Base-by-base conservation (phyloP, 1,284 basidiomycete species). In the Austroboletus novae-zelandiae region DNA sequence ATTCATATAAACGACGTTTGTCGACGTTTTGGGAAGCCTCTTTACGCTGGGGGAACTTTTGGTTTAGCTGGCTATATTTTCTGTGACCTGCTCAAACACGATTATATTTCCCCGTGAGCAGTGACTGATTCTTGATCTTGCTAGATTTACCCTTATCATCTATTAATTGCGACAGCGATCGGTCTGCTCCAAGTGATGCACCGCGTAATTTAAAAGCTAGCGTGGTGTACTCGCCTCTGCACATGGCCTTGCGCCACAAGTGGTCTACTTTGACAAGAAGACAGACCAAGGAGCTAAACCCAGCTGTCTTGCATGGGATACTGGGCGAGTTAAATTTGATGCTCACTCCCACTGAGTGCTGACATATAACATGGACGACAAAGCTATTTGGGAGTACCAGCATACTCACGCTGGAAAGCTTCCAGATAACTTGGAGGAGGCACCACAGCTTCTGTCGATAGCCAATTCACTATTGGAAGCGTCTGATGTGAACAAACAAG, bases 21-120 rank as follows among this genome's bases (percentile, higher is more conserved):
- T 62, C 79, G 94, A 55, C 75, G 76, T 48, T 75, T 81, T 47
- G 72, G 75, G 30, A 91, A 86, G 56, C 86, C 89, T 14, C 90
- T 98, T 68, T 98, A 97, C 63, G 83, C 86, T 17, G 91, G 94
- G 0, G 89, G 89, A 9, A 86, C 89, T 11, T 94, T 92, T 67
- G 96, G 96, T n/a, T 76, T 96, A 53, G 76, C 87, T 43, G 97
- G 96, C 7, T 99, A 91, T 70, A 91, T 96, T 60, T 98, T 98
- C 67, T 91, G 91, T 53, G 95, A 99, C 67, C 78, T 99, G 43
- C 77, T 94, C 50, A 75, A 80, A 40, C 93, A 96, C 65, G 84
- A 92, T 57, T 95, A 89, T 67, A 81, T 97, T 55, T 75, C 83
- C 51, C 82, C 83, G 94, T 93, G 72, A 75, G 86, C 72, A 54